Evolutionary conservation across 306 rosid species (phyloP).

Genomic region (Carpinus fangiana): DNA sequence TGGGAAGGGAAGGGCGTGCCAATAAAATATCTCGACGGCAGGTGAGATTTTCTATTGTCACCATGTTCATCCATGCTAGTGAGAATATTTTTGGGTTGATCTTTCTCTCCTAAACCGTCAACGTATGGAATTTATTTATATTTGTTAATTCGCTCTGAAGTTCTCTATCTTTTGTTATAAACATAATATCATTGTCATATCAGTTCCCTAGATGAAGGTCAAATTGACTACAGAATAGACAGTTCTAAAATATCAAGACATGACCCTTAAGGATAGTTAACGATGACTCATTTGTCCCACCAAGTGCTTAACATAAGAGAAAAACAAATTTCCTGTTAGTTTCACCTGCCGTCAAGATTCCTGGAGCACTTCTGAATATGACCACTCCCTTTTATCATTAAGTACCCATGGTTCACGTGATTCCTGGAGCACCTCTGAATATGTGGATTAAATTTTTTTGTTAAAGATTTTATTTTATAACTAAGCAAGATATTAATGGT

Average conservation of each 20-base stretch:
- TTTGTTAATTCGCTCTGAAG: background rate
- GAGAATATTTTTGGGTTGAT: background rate
- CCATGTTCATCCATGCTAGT: constrained; percentile 7
- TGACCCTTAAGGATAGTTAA: background rate
- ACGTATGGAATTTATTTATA: background rate
- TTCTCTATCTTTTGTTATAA: background rate
- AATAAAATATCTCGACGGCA: constrained; percentile 87
- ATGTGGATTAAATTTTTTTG: too few species aligned
- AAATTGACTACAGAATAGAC: background rate
- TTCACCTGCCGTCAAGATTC: too few species aligned
- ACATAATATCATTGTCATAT: too few species aligned
- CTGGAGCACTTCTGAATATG: background rate
- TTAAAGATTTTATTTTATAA: background rate
- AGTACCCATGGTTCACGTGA: background rate
- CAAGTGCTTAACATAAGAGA: background rate
- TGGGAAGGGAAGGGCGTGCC: constrained; percentile 69
- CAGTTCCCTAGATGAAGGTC: background rate
- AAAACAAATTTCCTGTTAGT: background rate
- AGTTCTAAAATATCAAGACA: background rate
- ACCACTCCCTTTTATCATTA: too few species aligned
- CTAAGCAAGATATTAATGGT: background rate
- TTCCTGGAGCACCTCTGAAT: background rate
- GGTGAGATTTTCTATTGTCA: constrained; percentile 48
- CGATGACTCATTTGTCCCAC: background rate
- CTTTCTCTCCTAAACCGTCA: background rate